Evolutionary conservation across 495 filamentous ascomycete species (phyloP).

Genomic region (Podospora anserina): DNA sequence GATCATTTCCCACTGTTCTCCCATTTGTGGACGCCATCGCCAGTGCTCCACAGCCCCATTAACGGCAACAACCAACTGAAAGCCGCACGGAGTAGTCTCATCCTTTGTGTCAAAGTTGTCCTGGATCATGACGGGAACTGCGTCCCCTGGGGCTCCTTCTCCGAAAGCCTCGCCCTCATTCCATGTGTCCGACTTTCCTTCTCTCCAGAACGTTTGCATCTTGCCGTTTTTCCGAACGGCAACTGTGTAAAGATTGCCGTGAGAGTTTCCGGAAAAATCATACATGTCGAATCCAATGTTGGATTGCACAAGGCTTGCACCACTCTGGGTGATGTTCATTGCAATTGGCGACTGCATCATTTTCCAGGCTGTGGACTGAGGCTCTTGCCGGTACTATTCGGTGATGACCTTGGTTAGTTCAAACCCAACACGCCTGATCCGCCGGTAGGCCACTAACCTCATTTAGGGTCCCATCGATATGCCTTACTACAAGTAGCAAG

Average conservation of each 20-base stretch:
- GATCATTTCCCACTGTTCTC: neutral
- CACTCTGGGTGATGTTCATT: slow-evolving; percentile 18
- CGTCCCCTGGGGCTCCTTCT: slow-evolving; percentile 10
- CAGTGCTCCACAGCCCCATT: slow-evolving; percentile 27
- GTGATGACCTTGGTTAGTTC: neutral
- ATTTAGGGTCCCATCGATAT: slow-evolving; percentile 20
- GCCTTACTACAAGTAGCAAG: slow-evolving; percentile 20
- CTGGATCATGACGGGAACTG: slow-evolving; percentile 24
- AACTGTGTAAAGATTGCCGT: slow-evolving; percentile 22
- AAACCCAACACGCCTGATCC: no score
- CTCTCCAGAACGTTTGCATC: slow-evolving; percentile 25
- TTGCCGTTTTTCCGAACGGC: slow-evolving; percentile 17
- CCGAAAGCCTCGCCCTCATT: slow-evolving; percentile 21
- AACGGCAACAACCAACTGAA: slow-evolving; percentile 20
- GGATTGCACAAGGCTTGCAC: slow-evolving; percentile 22
- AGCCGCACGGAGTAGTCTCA: slow-evolving; percentile 18
- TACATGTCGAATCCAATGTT: slow-evolving; percentile 23
- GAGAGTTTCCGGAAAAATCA: neutral
- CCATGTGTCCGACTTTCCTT: slow-evolving; percentile 5
- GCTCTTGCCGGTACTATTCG: slow-evolving; percentile 14
- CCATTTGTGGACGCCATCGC: slow-evolving; percentile 9
- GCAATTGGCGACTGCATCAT: slow-evolving; percentile 13
- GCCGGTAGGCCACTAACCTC: slow-evolving; percentile 11
- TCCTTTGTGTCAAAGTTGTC: slow-evolving; percentile 18
- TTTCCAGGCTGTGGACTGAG: slow-evolving; percentile 18